Conservation (phyloP, 192 early-diverging fungal species). For the Coemansia sp. region DNA sequence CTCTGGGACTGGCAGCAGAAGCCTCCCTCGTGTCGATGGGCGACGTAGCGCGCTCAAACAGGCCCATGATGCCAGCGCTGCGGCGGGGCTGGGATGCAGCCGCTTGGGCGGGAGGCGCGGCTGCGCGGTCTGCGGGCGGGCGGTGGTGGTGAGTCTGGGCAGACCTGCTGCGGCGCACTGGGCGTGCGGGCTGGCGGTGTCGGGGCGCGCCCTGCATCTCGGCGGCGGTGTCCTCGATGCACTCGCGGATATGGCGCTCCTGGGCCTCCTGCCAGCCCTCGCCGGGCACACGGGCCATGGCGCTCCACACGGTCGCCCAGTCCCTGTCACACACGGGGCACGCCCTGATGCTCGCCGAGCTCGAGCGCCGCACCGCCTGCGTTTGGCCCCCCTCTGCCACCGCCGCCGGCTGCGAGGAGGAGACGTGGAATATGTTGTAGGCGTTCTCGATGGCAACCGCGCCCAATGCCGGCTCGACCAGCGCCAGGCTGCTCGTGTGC, state of each 20-base stretch:
- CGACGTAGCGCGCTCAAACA: constrained; percentile 30
- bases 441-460: constrained; percentile 32
- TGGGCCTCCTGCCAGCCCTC: constrained; percentile 56
- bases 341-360: constrained; percentile 36
- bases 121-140: background rate
- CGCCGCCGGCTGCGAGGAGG: constrained; percentile 4
- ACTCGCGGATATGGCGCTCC: constrained; percentile 48
- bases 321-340: constrained; percentile 47
- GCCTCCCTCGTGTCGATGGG: background rate
- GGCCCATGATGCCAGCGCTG: constrained; percentile 24
- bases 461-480: constrained; percentile 12
- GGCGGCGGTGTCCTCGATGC: constrained; percentile 44
- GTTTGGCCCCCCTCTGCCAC: background rate
- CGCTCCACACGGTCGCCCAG: constrained; percentile 43
- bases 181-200: background rate
- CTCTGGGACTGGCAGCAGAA: background rate
- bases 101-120: background rate
- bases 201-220: constrained; percentile 39
- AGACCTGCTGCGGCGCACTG: constrained; percentile 14
- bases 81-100: constrained; percentile 13
- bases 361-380: constrained; percentile 9
- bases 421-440: constrained; percentile 29
- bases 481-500: constrained; percentile 5
- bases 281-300: constrained; percentile 36
- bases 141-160: constrained; percentile 11